Evolutionary conservation across 768 basidiomycete genomes (phyloP), one percentile per base, ranked within the genome.

Genomic region (Suillus alpinus): DNA sequence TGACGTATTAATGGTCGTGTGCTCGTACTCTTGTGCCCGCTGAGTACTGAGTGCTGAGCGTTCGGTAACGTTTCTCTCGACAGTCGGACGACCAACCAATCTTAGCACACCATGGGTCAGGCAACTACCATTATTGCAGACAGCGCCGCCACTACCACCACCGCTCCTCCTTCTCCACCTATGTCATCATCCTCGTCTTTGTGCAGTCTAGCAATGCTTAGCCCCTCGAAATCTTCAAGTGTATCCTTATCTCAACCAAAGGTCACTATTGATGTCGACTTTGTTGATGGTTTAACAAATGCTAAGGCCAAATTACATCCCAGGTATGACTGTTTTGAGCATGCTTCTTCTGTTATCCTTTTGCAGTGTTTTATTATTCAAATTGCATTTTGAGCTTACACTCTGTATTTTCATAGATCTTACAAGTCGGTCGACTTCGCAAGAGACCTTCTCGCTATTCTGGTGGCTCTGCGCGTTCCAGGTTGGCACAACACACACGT

Each of bases 391-490:
- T 63, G 49, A 36, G 18, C 70, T 71, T 56, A 72, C 63, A 29
- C 60, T 52, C 61, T 47, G 56, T 59, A 63, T 55, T 62, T 59
- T 58, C 63, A 13, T 68, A 94, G 92, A 72, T 82, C 84, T 59
- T 88, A 88, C 76, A 88, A 86, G 70, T 80, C 84, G 7, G 65
- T 76, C 3, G 66, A 73, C 0, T 93, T 94, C 71, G 75, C 81
- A 23, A 65, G 73, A 18, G 78, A 83, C 36, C 67, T 92, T 56
- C 78, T 89, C 36, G 78, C 82, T 56, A 79, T 88, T 55, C 66
- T 89, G 31, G 78, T 77, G 41, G 72, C 77, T 12, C 77, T 93
- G 50, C 78, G 79, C 50, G 76, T 89, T 3, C 83, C 84, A 23
- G 76, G 76, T 36, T 94, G 92, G 92, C 69, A 71, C 41, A 76